Base-by-base conservation (phyloP, 2,329 filamentous ascomycete species). In the Trichoderma pleuroti region DNA sequence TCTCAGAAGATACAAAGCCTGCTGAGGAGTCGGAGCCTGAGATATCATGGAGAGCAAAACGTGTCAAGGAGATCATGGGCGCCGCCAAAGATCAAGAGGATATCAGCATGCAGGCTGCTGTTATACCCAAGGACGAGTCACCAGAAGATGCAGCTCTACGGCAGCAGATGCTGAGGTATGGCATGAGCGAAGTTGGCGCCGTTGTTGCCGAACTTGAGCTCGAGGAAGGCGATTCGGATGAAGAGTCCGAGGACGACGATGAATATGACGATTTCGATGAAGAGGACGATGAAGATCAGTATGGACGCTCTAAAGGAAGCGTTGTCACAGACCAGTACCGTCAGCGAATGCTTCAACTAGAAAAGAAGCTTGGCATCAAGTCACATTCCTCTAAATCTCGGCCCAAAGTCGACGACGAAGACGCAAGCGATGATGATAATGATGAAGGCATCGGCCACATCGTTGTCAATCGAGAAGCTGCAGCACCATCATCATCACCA, bases 171-270 rank as follows among this genome's bases (percentile, higher is more conserved):
- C 85, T 98, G 9, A 87, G 92, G 73, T 99, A 98, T 78, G 91
- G 93, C 72, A 86, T 97, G 80, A 91, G 91, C 57, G 95, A 98
- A 79, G 91, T 99, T 70, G 93, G 94, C 5, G 90, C 93, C 46
- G 92, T 99, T 3, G 96, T 99, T 18, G 96, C 96, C 18, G 94
- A 98, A 81, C 87, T 99, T 59, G 89, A 97, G 71, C 81, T 98
- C 2, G 93, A 97, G 73, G 91, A 94, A 72, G 87, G 85, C 28
- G 84, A 85, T 14, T 85, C 84, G 2, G 84, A 87, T 10, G 81
- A 86, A 61, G 83, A 84, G 21, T 82, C 86, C 46, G 88, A 89
- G 66, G 82, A 85, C 14, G 84, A 88, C 9, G 84, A 86, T 2
- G 85, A 84, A 1, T 84, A 86, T 1, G 85, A 84, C 1, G 86